Conservation (phyloP, 2,329 filamentous ascomycete species). For the Hyphodiscus sp. region DNA sequence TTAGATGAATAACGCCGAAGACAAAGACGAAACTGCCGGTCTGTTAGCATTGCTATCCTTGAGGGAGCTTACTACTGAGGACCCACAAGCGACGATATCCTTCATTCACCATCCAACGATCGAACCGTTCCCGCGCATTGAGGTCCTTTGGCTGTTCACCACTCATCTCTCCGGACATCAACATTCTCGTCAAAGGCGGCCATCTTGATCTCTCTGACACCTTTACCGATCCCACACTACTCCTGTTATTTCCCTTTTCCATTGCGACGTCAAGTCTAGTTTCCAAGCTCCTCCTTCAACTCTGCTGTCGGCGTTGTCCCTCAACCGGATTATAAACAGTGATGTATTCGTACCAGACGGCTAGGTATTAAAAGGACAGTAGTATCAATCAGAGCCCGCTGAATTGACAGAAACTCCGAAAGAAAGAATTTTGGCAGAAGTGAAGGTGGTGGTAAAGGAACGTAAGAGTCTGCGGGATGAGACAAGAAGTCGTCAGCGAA, state of each 20-base stretch:
- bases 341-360: constrained; percentile 5
- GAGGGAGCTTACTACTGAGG: constrained; percentile 2
- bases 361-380: constrained; percentile 20
- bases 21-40: constrained; percentile 62
- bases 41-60: constrained; percentile 25
- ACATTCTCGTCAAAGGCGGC: constrained; percentile 75
- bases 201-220: constrained; percentile 70
- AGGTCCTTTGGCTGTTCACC: constrained; percentile 65
- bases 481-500: constrained; percentile 15
- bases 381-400: constrained; percentile 31
- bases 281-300: constrained; percentile 9
- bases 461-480: constrained; percentile 21
- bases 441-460: constrained; percentile 17
- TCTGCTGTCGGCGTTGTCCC: constrained; percentile 6
- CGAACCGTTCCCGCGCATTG: constrained; percentile 64
- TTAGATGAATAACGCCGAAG: constrained; percentile 65
- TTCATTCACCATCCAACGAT: constrained; percentile 86
- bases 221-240: constrained; percentile 33
- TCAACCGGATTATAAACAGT: constrained; percentile 16
- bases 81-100: constrained; percentile 74
- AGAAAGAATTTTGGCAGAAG: constrained; percentile 18
- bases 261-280: constrained; percentile 26
- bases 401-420: constrained; percentile 27
- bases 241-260: constrained; percentile 22
- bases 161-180: constrained; percentile 77